Evolutionary conservation across 192 early-diverging fungal species (phyloP).

Genomic region (Thamnidium elegans): DNA sequence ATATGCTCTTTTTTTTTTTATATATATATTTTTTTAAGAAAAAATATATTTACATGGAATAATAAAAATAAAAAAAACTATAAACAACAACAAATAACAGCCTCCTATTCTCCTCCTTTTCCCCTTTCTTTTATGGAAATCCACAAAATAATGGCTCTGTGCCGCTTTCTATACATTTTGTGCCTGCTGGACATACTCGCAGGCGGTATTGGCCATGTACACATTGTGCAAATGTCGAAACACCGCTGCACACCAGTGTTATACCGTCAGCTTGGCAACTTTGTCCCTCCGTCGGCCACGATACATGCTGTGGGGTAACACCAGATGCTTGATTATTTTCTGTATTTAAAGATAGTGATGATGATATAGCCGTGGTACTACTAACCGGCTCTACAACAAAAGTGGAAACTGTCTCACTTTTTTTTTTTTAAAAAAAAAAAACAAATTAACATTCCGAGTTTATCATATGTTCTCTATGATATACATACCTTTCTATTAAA

Average conservation of each 20-base stretch:
- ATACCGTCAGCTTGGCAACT: no score
- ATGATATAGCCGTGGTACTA: no score
- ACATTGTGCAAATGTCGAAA: slow-evolving; percentile 42
- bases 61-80: background rate
- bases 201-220: slow-evolving; percentile 42
- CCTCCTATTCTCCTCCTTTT: no score
- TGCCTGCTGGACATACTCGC: slow-evolving; percentile 38
- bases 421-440: no score
- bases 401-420: no score
- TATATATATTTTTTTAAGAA: background rate
- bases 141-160: background rate
- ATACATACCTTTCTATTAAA: no score
- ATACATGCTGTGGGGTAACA: slow-evolving; percentile 18
- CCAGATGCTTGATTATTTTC: no score
- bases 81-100: slow-evolving; percentile 8
- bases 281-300: background rate
- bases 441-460: no score
- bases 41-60: background rate
- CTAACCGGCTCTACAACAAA: no score
- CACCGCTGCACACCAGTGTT: slow-evolving; percentile 33
- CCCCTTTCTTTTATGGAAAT: no score
- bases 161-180: slow-evolving; percentile 39
- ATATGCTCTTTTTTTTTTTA: background rate
- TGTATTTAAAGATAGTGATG: no score
- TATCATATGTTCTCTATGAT: no score